A percentile compares a stretch with the other conserved stretches of the same genome.
Conservation (phyloP, 2,329 filamentous ascomycete species). For the Aschersonia sp. region DNA sequence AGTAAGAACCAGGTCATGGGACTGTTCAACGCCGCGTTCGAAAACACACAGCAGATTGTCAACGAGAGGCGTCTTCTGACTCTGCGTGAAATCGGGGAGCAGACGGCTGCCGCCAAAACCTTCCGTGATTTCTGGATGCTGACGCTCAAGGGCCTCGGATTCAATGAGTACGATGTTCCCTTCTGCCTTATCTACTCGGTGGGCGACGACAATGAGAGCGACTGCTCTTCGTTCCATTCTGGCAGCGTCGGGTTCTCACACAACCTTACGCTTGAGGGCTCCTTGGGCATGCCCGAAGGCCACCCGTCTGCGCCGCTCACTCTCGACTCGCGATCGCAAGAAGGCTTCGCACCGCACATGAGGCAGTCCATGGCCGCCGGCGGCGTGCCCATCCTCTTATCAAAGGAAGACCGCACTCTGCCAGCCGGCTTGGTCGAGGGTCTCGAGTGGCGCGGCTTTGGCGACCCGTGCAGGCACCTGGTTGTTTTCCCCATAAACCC, state of each 20-base stretch:
- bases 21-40: constrained; percentile 65
- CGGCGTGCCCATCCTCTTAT: constrained; percentile 22
- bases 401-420: constrained; percentile 35
- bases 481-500: constrained; percentile 51
- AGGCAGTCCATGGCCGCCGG: constrained; percentile 21
- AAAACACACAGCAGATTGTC: constrained; percentile 63
- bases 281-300: constrained; percentile 27
- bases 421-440: constrained; percentile 42
- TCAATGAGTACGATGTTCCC: constrained; percentile 48
- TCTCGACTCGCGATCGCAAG: constrained; percentile 21
- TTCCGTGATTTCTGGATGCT: constrained; percentile 59
- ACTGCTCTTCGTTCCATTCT: constrained; percentile 43
- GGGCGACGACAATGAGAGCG: constrained; percentile 20
- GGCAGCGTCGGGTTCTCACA: constrained; percentile 46
- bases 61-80: constrained; percentile 67
- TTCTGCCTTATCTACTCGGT: constrained; percentile 36
- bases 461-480: constrained; percentile 47
- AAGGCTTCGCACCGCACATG: constrained; percentile 24
- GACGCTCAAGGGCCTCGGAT: constrained; percentile 51
- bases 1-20: constrained; percentile 58
- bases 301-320: constrained; percentile 25
- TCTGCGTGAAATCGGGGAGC: constrained; percentile 60
- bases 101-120: constrained; percentile 55
- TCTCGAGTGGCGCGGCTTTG: constrained; percentile 48
- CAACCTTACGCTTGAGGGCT: constrained; percentile 34